Conservation (phyloP, 1,139 yeast species). For the Yamadazyma buinensis region DNA sequence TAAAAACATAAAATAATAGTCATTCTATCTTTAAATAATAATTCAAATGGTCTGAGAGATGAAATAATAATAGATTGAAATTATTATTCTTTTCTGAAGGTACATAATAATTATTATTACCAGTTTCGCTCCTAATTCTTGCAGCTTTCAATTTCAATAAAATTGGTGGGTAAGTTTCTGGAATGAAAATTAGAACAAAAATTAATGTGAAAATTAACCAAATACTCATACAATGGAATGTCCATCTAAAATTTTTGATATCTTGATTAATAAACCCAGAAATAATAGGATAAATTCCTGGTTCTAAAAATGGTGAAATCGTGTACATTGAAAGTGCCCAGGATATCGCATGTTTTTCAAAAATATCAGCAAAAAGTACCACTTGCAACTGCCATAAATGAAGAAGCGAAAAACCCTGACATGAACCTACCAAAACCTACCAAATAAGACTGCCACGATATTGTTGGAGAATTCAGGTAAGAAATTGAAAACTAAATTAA, state of each 20-base stretch:
- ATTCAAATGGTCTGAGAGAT: constrained; percentile 50
- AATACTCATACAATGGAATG: constrained; percentile 22
- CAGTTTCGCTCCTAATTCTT: constrained; percentile 47
- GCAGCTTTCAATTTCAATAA: constrained; percentile 50
- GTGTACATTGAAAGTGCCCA: constrained; percentile 28
- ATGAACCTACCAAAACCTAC: constrained; percentile 30
- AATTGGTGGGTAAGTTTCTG: constrained; percentile 60
- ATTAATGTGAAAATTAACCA: constrained; percentile 18
- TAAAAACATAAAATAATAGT: constrained; percentile 56
- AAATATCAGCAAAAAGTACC: constrained; percentile 33
- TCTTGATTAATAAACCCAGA: constrained; percentile 26
- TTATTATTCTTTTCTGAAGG: constrained; percentile 37
- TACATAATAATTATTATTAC: constrained; percentile 38
- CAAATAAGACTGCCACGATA: constrained; percentile 28
- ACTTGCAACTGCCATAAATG: constrained; percentile 34
- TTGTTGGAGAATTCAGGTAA: constrained; percentile 26
- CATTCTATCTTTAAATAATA: constrained; percentile 60
- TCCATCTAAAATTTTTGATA: constrained; percentile 21
- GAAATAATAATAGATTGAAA: constrained; percentile 31
- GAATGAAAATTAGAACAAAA: constrained; percentile 28
- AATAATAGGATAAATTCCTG: constrained; percentile 30
- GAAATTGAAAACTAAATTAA: constrained; percentile 23
- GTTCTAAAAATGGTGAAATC: constrained; percentile 30
- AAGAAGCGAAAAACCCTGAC: constrained; percentile 32
- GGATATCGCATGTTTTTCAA: constrained; percentile 23